A percentile compares a stretch with the other conserved stretches of the same genome.
Conservation (phyloP, 1,139 yeast genomes). For the Hansenula lynferdii region DNA sequence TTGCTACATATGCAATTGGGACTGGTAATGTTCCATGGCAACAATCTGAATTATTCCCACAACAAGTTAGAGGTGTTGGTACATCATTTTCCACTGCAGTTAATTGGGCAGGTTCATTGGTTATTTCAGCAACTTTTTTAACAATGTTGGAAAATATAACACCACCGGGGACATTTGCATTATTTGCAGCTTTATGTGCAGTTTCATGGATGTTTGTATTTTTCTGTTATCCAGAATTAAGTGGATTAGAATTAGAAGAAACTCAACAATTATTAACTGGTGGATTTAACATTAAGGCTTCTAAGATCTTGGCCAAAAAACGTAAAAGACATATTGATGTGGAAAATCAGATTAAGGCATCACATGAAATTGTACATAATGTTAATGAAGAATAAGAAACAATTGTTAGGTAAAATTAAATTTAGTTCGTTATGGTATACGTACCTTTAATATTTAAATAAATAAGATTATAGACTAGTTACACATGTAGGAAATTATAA, state of each 20-base stretch:
- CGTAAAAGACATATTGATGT: too few species aligned
- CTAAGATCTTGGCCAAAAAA: not conserved
- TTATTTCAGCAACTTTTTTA: conserved; percentile 36
- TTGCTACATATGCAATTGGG: conserved; percentile 42
- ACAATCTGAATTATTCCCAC: conserved; percentile 40
- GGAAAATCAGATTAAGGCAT: too few species aligned
- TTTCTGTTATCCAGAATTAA: conserved; percentile 42
- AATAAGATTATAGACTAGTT: too few species aligned
- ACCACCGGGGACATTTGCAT: conserved; percentile 31
- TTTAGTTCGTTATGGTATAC: too few species aligned
- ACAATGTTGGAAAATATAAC: conserved; percentile 29
- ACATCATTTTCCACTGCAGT: conserved; percentile 38
- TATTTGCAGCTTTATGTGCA: conserved; percentile 32
- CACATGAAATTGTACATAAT: too few species aligned
- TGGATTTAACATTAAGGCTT: conserved; percentile 32
- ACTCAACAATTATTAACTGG: conserved; percentile 34
- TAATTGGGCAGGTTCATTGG: conserved; percentile 39
- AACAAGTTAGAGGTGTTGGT: conserved; percentile 39
- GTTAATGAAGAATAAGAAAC: too few species aligned
- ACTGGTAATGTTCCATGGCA: conserved; percentile 46
- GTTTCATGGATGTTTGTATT: conserved; percentile 37
- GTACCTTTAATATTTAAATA: too few species aligned
- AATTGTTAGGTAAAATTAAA: too few species aligned
- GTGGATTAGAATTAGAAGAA: conserved; percentile 41
- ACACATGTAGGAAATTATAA: too few species aligned